These are phyloP conservation scores for Trypanosoma grayi DNA, from an alignment of 208 protist species.

Conservation along the genomic window DNA sequence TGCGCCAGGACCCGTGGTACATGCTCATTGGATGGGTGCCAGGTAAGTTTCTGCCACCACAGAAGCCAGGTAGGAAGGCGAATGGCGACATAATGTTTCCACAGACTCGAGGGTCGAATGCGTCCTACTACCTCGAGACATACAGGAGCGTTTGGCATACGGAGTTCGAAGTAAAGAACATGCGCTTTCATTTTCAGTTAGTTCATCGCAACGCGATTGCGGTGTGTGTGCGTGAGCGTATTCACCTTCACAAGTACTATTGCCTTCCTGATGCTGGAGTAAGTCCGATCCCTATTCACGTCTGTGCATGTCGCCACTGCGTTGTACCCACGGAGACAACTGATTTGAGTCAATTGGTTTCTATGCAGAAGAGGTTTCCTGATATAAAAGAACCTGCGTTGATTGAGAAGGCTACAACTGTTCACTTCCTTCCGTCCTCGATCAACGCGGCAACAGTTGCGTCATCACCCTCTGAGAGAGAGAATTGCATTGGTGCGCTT, in stretches of 20 bases:
- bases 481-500: conserved; percentile 18
- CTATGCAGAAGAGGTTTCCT: background rate
- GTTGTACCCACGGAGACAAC: background rate
- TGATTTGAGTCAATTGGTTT: background rate
- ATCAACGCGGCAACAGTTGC: background rate
- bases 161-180: background rate
- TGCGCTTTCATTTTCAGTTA: conserved; percentile 27
- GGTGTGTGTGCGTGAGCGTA: conserved; percentile 33
- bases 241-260: conserved; percentile 25
- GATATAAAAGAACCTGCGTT: background rate
- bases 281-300: conserved; percentile 18
- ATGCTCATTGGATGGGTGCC: conserved; percentile 30
- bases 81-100: conserved; percentile 25
- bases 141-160: conserved; percentile 24
- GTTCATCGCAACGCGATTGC: conserved; percentile 26
- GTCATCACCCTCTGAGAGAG: background rate
- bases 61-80: conserved; percentile 23
- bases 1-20: conserved; percentile 21
- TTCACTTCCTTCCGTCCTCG: background rate
- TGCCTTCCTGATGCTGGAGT: conserved; percentile 6
- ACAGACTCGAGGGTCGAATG: conserved; percentile 19
- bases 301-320: conserved; percentile 34
- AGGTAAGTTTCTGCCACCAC: conserved; percentile 26
- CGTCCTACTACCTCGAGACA: conserved; percentile 20
- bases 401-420: background rate